Base-by-base conservation (phyloP, 768 basidiomycete species). In the Hortiboletus campestris region DNA sequence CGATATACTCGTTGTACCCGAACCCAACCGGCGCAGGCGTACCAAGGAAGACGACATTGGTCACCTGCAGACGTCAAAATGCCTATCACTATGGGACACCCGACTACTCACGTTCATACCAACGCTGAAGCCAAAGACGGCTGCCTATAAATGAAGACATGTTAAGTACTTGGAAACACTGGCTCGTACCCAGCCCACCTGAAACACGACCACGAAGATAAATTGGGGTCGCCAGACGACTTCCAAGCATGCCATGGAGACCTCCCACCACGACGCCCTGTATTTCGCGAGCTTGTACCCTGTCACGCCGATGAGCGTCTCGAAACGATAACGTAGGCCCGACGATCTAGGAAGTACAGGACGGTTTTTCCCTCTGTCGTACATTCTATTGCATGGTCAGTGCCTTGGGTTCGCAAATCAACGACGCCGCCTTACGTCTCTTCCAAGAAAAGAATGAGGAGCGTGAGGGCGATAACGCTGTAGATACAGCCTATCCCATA, bases 401-500 rank as follows among this genome's bases (percentile, higher is more conserved):
- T 22, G n/a, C 5, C 29, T n/a, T 17, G 25, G 20, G 49, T 2
- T 6, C n/a, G 11, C 3, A 28, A 32, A 40, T 34, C 14, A 25
- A 41, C 14, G 8, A 22, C 10, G 63, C 6, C 4, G 25, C 72
- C 52, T 53, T 58, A 80, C 79, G 82, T 82, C 56, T 83, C 82
- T 47, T 81, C 77, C 61, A 74, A 62, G 55, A 83, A 76, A 46
- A 83, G 59, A 11, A 66, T 66, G 46, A 83, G 80, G 17, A 82
- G 61, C 1, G 63, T 39, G n/a, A 82, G 65, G 22, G 84, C 76
- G n/a, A 80, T 51, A 3, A 64, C 73, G 38, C 71, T 66, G 62
- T 81, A 83, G 13, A 81, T 76, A n/a, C 75, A 76, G 0, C 75
- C 82, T 57, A 80, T 77, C 19, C 78, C 79, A 55, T 82, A 83